A percentile compares a stretch with the other conserved stretches of the same genome.
Conservation (phyloP, 2,329 filamentous ascomycete species). For the Fusarium stilboides region DNA sequence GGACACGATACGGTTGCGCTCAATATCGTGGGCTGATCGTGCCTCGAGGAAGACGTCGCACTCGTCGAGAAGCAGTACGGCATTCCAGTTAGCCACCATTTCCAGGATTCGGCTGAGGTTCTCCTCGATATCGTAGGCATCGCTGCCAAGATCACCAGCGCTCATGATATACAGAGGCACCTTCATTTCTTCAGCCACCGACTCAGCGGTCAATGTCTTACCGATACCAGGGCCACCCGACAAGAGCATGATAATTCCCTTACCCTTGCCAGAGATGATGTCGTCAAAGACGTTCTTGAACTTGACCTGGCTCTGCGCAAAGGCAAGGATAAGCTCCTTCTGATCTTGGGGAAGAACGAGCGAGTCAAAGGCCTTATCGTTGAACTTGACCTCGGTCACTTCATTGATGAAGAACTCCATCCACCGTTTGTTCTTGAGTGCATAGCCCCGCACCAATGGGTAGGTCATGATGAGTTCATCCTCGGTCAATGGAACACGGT, state of each 20-base stretch:
- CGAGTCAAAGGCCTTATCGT: slow-evolving; percentile 63
- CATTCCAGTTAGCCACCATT: slow-evolving; percentile 72
- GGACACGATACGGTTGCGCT: slow-evolving; percentile 54
- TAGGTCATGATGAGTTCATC: slow-evolving; percentile 60
- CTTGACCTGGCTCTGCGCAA: slow-evolving; percentile 63
- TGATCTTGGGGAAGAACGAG: slow-evolving; percentile 65
- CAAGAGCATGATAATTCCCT: slow-evolving; percentile 65
- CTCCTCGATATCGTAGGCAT: slow-evolving; percentile 74
- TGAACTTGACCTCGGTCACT: slow-evolving; percentile 63
- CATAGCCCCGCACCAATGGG: slow-evolving; percentile 63
- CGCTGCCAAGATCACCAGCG: slow-evolving; percentile 80
- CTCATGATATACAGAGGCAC: slow-evolving; percentile 66
- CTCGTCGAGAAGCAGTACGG: slow-evolving; percentile 56
- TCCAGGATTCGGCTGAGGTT: slow-evolving; percentile 70
- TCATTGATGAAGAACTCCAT: slow-evolving; percentile 65
- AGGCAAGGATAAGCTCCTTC: slow-evolving; percentile 67
- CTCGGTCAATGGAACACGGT: slow-evolving; percentile 54
- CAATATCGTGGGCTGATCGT: slow-evolving; percentile 53
- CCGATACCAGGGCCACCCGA: slow-evolving; percentile 65
- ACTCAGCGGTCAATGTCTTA: slow-evolving; percentile 66
- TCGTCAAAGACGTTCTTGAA: slow-evolving; percentile 64
- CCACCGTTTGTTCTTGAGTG: slow-evolving; percentile 64
- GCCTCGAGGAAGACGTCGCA: slow-evolving; percentile 63
- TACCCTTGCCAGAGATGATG: slow-evolving; percentile 67
- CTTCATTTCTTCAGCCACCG: slow-evolving; percentile 65